Percentiles rank a stretch among this genome's conserved stretches.
phyloP scores from a whole-genome alignment of 2,329 filamentous ascomycete genomes.

The Fusarium sp. region DNA sequence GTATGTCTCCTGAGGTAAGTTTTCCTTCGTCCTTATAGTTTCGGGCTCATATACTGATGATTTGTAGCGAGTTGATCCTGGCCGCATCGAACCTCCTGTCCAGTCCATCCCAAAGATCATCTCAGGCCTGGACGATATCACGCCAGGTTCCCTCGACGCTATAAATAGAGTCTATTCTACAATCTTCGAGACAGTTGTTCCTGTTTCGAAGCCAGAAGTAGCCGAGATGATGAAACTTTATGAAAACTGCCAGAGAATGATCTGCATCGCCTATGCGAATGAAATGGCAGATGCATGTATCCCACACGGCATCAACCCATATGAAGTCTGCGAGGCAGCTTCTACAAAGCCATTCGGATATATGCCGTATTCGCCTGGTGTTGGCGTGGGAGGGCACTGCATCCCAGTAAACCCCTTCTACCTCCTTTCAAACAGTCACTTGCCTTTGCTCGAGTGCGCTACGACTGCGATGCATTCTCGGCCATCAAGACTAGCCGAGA shows the following conservation, averaged over 20 bases:
- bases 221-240: conserved; percentile 67
- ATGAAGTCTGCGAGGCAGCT: conserved; percentile 59
- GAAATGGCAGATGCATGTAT: conserved; percentile 63
- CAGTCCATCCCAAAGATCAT: conserved; percentile 61
- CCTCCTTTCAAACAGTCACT: conserved; percentile 55
- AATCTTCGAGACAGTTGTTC: conserved; percentile 56
- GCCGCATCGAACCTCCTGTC: conserved; percentile 52
- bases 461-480: conserved; percentile 53
- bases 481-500: conserved; percentile 50
- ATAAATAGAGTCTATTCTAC: conserved; percentile 55
- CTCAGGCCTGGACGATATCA: conserved; percentile 58
- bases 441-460: conserved; percentile 57
- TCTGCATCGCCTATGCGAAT: conserved; percentile 63
- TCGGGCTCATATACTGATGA: not conserved
- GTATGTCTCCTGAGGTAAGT: conserved; percentile 56
- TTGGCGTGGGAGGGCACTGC: conserved; percentile 64
- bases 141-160: conserved; percentile 53
- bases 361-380: conserved; percentile 54
- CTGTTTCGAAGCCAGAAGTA: conserved; percentile 60
- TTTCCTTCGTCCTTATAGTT: not conserved
- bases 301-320: conserved; percentile 55
- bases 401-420: conserved; percentile 65
- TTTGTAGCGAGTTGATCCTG: conserved; percentile 58
- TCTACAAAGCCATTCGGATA: conserved; percentile 62
- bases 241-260: conserved; percentile 65